Evolutionary conservation across 139 green algal genomes (phyloP), one percentile per base, ranked within the genome.

Genomic region (Micromonas pusilla): DNA sequence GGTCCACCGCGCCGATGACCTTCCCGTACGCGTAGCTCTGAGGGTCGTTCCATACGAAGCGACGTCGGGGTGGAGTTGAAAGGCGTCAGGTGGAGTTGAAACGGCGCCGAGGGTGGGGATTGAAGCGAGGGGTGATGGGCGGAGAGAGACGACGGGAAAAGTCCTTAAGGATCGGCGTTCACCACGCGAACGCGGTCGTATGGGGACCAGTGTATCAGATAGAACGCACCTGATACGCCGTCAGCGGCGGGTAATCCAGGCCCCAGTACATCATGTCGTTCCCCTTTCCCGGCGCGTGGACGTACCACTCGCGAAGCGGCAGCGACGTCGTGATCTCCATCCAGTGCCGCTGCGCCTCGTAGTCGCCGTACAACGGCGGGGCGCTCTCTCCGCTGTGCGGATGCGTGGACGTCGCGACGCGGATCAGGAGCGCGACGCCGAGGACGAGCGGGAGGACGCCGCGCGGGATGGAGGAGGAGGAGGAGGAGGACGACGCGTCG

Each of bases 321-420:
- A 91, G 34, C 70, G 96, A 85, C 0, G 92, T 31, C 0, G 95
- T 94, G 9, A 98, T 67, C 85, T 99, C 95, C 95, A 99, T 99
- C 95, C 95, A 99, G 78, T 99, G 95, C 0, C 95, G 84, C 84
- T 99, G 95, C 5, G 95, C 95, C 75, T 99, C 95, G 78, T 97
- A 98, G 80, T 99, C 95, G 0, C 95, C 95, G 83, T 88, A 98
- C 45, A 87, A 91, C 9, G 95, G 95, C 0, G 91, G 85, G 2
- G 70, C 85, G 0, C 66, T 78, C 21, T 78, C 60, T 4, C 93
- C 93, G 31, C 92, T 96, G 64, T 97, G 96, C 0, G 84, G 73
- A 20, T 93, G 90, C 21, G 92, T 79, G 5, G 87, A 86, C 0
- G 92, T 78, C 0, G 83, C 73, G 1, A 92, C 68, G 0, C 92